Evolutionary conservation across 202 grass and related monocot species (phyloP).

Genomic region (Panicum hallii): DNA sequence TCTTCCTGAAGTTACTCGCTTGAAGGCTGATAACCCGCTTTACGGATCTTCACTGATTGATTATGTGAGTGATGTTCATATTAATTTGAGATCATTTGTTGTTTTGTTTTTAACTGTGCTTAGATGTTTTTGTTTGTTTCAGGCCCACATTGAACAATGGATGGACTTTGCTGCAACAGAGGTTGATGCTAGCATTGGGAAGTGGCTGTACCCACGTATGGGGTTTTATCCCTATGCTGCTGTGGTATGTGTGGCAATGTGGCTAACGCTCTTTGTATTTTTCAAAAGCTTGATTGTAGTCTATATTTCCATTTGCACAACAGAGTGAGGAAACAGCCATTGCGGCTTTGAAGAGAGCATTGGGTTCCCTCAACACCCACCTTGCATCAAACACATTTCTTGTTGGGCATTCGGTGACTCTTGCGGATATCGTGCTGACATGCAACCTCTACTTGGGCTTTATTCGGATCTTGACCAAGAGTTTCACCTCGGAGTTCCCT

Average conservation of each 20-base stretch:
- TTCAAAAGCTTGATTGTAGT: neutral
- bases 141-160: constrained; percentile 89
- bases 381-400: constrained; percentile 76
- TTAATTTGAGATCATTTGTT: neutral
- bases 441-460: constrained; percentile 77
- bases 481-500: constrained; percentile 73
- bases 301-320: neutral
- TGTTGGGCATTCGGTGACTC: constrained; percentile 73
- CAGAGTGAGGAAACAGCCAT: constrained; percentile 70
- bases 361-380: constrained; percentile 70
- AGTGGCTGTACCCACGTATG: constrained; percentile 65
- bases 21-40: constrained; percentile 72
- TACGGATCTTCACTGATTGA: constrained; percentile 83
- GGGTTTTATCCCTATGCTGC: constrained; percentile 53
- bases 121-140: constrained; percentile 24
- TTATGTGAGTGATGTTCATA: constrained; percentile 72
- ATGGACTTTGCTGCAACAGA: constrained; percentile 71
- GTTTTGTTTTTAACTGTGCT: neutral
- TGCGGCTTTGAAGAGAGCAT: constrained; percentile 69
- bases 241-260: constrained; percentile 44
- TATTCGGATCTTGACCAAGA: constrained; percentile 59
- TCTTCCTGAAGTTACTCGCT: constrained; percentile 62
- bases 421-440: constrained; percentile 86
- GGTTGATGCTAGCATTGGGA: constrained; percentile 62
- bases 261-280: neutral